Evolutionary conservation across 495 filamentous ascomycete species (phyloP), one percentile per base, ranked within the genome.

Genomic region (Aspergillus egyptiacus): DNA sequence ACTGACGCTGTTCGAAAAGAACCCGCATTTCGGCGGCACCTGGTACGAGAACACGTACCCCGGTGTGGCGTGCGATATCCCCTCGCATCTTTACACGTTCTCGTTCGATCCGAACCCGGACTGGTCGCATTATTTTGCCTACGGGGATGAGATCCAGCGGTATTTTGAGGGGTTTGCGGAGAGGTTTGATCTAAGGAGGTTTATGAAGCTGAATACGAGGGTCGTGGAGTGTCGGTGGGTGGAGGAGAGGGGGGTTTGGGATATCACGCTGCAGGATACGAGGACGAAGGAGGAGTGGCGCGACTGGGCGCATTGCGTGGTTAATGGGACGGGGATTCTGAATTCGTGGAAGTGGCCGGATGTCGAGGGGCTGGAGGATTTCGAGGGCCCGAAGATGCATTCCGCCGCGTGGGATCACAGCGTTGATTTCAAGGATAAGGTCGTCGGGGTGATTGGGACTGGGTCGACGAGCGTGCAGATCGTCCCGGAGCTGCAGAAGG

Each of bases 11-110:
- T 40, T 25, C 20, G 37, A 40, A 3, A 40, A 40, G 19, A 22
- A 22, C 35, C n/a, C n/a, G n/a, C n/a, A n/a, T n/a, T n/a, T 37
- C 17, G 41, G 41, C 15, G 44, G 44, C 11, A 47, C 44, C 5
- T 47, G 44, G 44, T 36, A 15, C 23, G 20, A 27, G 10, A 47
- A 47, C n/a, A 36, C 18, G 6, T 47, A 47, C 33, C 44, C 44
- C 10, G 44, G 44, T 0, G 10, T 36, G 13, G 74, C 70, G 31
- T 76, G 72, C 48, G 64, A 68, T 44, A 37, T 65, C 40, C 73
- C 71, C 44, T 71, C 79, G 5, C n/a, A 56, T 67, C 4, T 75
- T 14, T 84, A 84, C 60, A 73, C 66, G 27, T 79, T 80, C 61
- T 74, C 68, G 2, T 84, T 83, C 56, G 69, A 69, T 13, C 69